Evolutionary conservation across 371 early-diverging fungal genomes (phyloP).

Genomic region (Mortierella sp.): DNA sequence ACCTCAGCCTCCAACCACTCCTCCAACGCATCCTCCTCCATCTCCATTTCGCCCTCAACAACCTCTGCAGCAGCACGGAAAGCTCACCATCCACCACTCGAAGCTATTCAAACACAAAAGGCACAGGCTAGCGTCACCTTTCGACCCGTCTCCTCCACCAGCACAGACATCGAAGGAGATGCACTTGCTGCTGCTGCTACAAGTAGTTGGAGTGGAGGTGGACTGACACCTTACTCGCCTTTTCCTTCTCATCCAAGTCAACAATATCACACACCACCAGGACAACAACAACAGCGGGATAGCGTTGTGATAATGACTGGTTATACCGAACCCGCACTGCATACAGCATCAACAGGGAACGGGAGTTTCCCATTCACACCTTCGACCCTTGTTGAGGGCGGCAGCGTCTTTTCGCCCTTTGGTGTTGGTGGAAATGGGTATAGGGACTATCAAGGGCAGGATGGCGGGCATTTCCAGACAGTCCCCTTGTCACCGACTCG

Average conservation of each 20-base stretch:
- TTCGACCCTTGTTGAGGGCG: slow-evolving; percentile 28
- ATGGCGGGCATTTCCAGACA: slow-evolving; percentile 10
- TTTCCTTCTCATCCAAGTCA: background rate
- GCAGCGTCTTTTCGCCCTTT: slow-evolving; percentile 6
- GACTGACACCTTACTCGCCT: background rate
- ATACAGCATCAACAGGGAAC: background rate
- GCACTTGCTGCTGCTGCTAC: background rate
- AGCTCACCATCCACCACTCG: slow-evolving; percentile 10
- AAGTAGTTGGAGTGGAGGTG: background rate
- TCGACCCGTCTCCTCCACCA: slow-evolving; percentile 25
- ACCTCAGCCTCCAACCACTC: background rate
- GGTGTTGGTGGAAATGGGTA: background rate
- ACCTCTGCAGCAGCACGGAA: slow-evolving; percentile 10
- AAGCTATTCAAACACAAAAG: slow-evolving; percentile 24
- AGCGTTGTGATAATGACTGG: background rate
- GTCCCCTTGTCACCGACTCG: slow-evolving; percentile 16
- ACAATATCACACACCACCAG: background rate
- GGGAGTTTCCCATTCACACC: slow-evolving; percentile 33
- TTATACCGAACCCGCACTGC: background rate
- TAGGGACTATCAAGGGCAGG: background rate
- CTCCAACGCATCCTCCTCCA: slow-evolving; percentile 4
- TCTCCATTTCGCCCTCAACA: slow-evolving; percentile 5
- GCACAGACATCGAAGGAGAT: background rate
- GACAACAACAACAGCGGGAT: background rate
- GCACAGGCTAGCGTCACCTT: slow-evolving; percentile 29